Evolutionary conservation across 31 red algal species (phyloP).

Genomic region (Endocladia muricata): DNA sequence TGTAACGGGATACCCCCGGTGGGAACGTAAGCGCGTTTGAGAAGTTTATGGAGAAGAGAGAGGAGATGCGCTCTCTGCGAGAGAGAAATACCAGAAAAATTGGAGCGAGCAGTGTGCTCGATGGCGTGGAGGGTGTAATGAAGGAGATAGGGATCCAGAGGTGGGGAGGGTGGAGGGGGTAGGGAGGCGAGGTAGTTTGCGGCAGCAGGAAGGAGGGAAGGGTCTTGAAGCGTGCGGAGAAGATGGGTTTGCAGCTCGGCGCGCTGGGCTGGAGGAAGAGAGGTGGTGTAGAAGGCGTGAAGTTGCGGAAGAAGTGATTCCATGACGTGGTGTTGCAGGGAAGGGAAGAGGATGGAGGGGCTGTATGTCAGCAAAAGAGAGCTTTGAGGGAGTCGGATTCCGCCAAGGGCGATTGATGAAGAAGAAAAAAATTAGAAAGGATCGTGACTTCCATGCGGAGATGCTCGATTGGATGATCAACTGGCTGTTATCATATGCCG

Average conservation of each 20-base stretch:
- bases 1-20: background rate
- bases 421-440: too few species aligned
- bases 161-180: background rate
- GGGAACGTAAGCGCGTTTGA: background rate
- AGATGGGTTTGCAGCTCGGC: background rate
- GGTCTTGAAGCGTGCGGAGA: background rate
- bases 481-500: too few species aligned
- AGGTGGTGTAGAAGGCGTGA: background rate
- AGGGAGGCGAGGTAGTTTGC: background rate
- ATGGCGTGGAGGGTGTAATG: slow-evolving; percentile 21
- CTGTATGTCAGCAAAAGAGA: background rate
- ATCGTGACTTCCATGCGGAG: too few species aligned
- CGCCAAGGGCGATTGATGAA: too few species aligned
- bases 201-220: background rate
- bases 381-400: too few species aligned
- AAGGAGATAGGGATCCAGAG: background rate
- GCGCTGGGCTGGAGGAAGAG: background rate
- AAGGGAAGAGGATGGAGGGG: background rate
- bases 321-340: background rate
- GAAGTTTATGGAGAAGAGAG: background rate
- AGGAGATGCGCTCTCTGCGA: background rate
- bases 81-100: background rate
- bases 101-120: background rate
- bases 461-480: too few species aligned
- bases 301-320: background rate